phyloP scores from a whole-genome alignment of 2,329 filamentous ascomycete species.

The Thielaviopsis cerberus region DNA sequence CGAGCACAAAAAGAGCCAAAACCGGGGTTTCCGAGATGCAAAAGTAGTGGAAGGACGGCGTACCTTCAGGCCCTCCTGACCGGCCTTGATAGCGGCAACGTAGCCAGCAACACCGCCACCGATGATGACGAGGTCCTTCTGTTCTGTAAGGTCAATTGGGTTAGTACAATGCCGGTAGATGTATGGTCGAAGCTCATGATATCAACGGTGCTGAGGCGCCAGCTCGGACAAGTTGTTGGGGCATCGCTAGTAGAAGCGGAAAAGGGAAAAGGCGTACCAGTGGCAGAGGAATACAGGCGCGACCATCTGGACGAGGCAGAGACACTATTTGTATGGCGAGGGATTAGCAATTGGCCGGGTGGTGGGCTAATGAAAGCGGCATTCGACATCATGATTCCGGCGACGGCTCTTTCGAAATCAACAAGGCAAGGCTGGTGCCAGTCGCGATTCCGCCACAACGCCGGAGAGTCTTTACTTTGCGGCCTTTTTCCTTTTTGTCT shows the following conservation, averaged over 20 bases:
- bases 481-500: background rate
- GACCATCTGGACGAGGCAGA: conserved; percentile 27
- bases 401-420: background rate
- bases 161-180: conserved; percentile 21
- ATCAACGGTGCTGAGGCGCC: background rate
- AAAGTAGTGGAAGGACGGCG: conserved; percentile 12
- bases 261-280: conserved; percentile 26
- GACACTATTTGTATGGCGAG: background rate
- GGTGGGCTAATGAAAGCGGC: background rate
- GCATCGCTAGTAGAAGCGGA: background rate
- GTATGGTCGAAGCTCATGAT: background rate
- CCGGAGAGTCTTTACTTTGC: background rate
- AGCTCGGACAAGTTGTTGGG: background rate
- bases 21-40: background rate
- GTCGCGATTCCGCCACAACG: background rate
- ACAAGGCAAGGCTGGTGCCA: background rate
- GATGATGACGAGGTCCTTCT: conserved; percentile 94
- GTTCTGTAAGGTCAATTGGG: conserved; percentile 34
- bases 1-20: conserved; percentile 6
- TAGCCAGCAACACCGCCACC: conserved; percentile 96
- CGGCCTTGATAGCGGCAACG: conserved; percentile 96
- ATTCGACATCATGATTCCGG: background rate
- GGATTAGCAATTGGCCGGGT: conserved; percentile 1
- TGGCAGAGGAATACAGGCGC: conserved; percentile 39
- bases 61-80: conserved; percentile 92